Base-by-base conservation (phyloP, 225 moss, liverwort and hornwort genomes). In the Bryoerythrophyllum caledonicum region DNA sequence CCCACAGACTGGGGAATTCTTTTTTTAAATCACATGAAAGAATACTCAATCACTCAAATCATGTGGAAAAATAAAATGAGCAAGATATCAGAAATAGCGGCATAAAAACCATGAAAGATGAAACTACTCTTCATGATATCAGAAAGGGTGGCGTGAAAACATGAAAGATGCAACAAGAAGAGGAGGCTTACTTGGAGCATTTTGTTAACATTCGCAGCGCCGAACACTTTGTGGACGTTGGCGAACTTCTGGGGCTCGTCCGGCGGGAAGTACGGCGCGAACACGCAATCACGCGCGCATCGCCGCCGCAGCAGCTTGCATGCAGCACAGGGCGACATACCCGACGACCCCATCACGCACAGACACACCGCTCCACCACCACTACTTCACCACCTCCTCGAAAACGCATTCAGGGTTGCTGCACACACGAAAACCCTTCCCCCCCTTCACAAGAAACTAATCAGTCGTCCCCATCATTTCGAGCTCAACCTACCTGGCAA, bases 201-300 rank as follows among this genome's bases (percentile, higher is more conserved):
- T 83, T 91, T 91, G 83, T 89, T 93, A 68, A 95, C 95, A 75
- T 95, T 95, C 35, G 93, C 91, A 10, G 95, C 95, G 40, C 95
- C 95, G 49, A 93, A 95, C 1, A 95, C 91, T 78, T 95, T 95
- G 78, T 95, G 95, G 12, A 95, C 95, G 74, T 90, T 90, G 32
- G 93, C 91, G 20, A 95, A 95, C 84, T 93, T 95, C 75, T 93
- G 95, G 6, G 95, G 95, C 73, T 95, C 91, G 70, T 93, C 89
- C 3, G 93, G 91, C 4, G 95, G 91, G 32, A 95, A 95, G 78
- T 95, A 95, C 0, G 95, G 95, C 25, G 95, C 91, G 23, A 93
- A 95, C 17, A 93, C 85, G 51, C 95, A 95, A 26, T 95, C 95
- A 34, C 85, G 85, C 34, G 95, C 90, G 60, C 95, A 95, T 41